Conservation (phyloP, 345 rosid genomes). For the Dipteronia dyeriana region DNA sequence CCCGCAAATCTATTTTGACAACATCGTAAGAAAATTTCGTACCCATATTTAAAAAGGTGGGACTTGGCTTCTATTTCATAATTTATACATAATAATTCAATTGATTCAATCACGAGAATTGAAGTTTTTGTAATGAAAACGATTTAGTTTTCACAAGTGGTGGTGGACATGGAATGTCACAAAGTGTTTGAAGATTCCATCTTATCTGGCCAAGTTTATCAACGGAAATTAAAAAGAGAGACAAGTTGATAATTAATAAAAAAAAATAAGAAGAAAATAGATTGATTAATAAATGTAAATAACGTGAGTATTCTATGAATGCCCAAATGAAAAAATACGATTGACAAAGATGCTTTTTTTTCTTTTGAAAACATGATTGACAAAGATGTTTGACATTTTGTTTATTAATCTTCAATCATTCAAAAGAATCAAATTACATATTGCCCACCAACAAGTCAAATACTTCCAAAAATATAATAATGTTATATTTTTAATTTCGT, state of each 20-base stretch:
- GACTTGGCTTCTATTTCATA: no score
- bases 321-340: neutral
- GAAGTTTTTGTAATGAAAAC: neutral
- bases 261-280: neutral
- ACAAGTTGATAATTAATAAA: neutral
- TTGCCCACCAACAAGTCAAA: neutral
- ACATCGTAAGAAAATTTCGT: no score
- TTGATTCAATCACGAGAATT: neutral
- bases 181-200: neutral
- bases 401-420: neutral
- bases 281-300: no score
- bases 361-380: neutral
- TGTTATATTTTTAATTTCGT: no score
- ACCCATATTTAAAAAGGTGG: no score
- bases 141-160: neutral
- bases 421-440: neutral
- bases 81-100: neutral
- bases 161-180: neutral
- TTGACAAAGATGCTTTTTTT: no score
- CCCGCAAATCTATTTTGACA: no score
- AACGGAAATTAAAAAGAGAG: neutral
- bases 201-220: neutral
- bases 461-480: neutral
- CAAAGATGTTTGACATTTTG: neutral
- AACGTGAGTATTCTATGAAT: neutral